Base-by-base conservation (phyloP, 306 rosid species). In the Benincasa hispida region DNA sequence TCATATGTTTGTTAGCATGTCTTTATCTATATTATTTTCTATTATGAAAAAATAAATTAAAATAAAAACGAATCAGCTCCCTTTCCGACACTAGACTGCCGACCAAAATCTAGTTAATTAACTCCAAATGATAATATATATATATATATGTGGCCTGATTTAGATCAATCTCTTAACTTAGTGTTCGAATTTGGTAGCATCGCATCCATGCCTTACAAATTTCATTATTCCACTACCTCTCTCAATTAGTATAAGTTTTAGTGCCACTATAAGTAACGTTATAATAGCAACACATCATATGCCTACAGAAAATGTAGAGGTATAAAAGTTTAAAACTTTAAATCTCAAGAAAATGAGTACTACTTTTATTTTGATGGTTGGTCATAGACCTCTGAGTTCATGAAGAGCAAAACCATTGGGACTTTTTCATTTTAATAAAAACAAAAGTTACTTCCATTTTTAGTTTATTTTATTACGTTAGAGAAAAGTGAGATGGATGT, bases 71-170 rank as follows among this genome's bases (percentile, higher is more conserved):
- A 66, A 4, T 10, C 12, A 7, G 11, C 24, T 70, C 35, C 8
- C 76, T 50, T 72, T 72, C 76, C 60, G 10, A 72, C 45, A 28
- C 5, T 70, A 45, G 28, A 50, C 42, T 72, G 76, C 76, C 76
- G 45, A 72, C 76, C 76, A 70, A 27, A 70, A 25, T 15, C 39
- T 24, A 22, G n/a, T 22, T 22, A 3, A 39, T 42, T 10, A 0
- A 39, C 55, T 42, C 13, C 13, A 6, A 41, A 0, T 25, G n/a
- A 68, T 68, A 68, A 41, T 3, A 41, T 32, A 7, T n/a, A n/a
- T n/a, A n/a, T n/a, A n/a, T n/a, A n/a, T n/a, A n/a, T 69, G 2
- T 22, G 19, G 57, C 5, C 6, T 8, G 8, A 70, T 70, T 70
- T 70, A 15, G 58, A 69, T 68, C 56, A 14, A 45, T 69, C 75